These are phyloP conservation scores for Pythium folliculosum DNA, from an alignment of 352 stramenopile genomes.

Conservation along the genomic window DNA sequence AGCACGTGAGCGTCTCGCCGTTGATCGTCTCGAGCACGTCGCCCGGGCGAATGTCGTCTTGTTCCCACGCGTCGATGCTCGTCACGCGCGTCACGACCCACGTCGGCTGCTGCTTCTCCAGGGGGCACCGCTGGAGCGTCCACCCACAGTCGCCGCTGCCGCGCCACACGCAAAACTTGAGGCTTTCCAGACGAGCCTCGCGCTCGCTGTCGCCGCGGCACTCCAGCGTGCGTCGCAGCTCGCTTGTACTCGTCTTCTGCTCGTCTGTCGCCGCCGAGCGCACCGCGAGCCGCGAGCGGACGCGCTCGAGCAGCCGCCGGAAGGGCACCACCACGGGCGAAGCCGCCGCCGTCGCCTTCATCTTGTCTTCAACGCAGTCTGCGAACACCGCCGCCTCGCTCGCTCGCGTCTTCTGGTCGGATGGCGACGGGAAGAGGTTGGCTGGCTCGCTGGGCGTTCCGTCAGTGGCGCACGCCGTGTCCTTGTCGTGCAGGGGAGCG, in stretches of 20 bases:
- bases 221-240: neutral
- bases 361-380: neutral
- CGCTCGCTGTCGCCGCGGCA: neutral
- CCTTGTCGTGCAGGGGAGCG: neutral
- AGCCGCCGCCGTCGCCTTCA: neutral
- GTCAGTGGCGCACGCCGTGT: neutral
- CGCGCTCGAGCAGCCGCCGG: conserved; percentile 18
- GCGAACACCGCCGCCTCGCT: neutral
- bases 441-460: neutral
- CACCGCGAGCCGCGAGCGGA: conserved; percentile 14
- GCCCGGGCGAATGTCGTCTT: conserved; percentile 46
- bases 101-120: conserved; percentile 13
- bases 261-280: too few relatives aligned
- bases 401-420: neutral
- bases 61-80: conserved; percentile 39
- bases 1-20: conserved; percentile 33
- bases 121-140: conserved; percentile 10
- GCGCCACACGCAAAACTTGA: conserved; percentile 57
- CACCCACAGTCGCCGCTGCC: conserved; percentile 24
- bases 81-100: conserved; percentile 30
- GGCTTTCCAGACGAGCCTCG: conserved; percentile 12
- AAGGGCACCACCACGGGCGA: conserved; percentile 9
- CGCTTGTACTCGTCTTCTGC: too few relatives aligned
- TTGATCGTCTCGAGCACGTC: conserved; percentile 59
- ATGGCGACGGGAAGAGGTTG: neutral